These are phyloP conservation scores for Hysterium pulicare DNA, from an alignment of 2,329 filamentous ascomycete species.

Conservation along the genomic window DNA sequence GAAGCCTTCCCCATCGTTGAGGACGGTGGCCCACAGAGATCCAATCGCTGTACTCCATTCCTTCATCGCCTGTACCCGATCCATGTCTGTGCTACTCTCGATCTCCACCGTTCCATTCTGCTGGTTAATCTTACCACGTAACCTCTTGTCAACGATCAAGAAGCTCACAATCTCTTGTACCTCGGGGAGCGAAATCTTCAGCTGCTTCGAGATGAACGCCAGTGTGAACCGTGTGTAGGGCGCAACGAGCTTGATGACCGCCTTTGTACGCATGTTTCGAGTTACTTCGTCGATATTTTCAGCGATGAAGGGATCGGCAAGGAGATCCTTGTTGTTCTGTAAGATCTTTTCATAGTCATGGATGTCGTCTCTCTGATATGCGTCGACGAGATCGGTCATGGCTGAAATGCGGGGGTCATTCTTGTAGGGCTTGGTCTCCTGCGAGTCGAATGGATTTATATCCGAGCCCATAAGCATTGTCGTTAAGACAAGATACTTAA, in stretches of 20 bases:
- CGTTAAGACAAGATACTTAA: constrained; percentile 93
- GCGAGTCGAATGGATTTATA: constrained; percentile 98
- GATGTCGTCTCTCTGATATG: constrained; percentile 94
- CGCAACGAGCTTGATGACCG: constrained; percentile 85
- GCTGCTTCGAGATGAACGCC: constrained; percentile 79
- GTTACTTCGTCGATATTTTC: constrained; percentile 99
- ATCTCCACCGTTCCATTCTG: constrained; percentile 80
- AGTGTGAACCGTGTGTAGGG: constrained; percentile 93
- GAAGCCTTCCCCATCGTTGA: constrained; percentile 76
- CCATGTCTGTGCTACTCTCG: constrained; percentile 67
- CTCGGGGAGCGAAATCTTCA: constrained; percentile 80
- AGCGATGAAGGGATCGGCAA: constrained; percentile 91
- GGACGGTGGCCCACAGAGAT: constrained; percentile 66
- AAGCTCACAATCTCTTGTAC: constrained; percentile 95
- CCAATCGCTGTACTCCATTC: constrained; percentile 70
- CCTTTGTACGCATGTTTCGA: constrained; percentile 96
- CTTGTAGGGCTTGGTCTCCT: constrained; percentile 98
- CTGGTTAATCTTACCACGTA: constrained; percentile 86
- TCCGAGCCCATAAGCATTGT: constrained; percentile 98
- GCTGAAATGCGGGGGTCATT: constrained; percentile 91
- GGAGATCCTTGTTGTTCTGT: constrained; percentile 80
- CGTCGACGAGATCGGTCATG: constrained; percentile 96
- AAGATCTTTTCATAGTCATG: constrained; percentile 86
- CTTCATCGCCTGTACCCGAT: constrained; percentile 69
- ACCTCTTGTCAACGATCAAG: constrained; percentile 84